These are phyloP conservation scores for Myxozyma lipomycoides DNA, from an alignment of 805 yeast genomes.

Conservation along the genomic window DNA sequence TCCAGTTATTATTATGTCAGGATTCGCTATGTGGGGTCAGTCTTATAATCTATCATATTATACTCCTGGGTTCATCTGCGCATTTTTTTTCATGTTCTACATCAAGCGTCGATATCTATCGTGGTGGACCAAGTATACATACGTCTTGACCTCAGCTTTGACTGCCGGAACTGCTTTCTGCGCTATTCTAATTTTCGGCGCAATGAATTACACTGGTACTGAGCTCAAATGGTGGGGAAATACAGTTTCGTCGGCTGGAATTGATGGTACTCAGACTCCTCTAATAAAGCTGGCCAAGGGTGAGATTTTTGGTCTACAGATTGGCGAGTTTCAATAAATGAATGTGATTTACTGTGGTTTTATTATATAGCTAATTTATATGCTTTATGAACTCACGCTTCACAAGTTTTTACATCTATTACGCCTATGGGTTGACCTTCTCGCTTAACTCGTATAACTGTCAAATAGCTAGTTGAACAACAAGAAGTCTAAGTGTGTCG, in stretches of 20 bases:
- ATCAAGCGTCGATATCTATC: conserved; percentile 52
- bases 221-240: conserved; percentile 64
- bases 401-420: too few relatives aligned
- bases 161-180: conserved; percentile 66
- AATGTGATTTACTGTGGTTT: neutral
- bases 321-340: neutral
- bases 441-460: too few relatives aligned
- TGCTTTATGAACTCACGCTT: too few relatives aligned
- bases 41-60: conserved; percentile 20
- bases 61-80: conserved; percentile 32
- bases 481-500: too few relatives aligned
- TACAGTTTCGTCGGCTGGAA: conserved; percentile 25
- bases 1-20: conserved; percentile 19
- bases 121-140: conserved; percentile 78
- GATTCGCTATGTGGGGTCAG: conserved; percentile 14
- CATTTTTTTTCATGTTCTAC: conserved; percentile 54
- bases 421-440: too few relatives aligned
- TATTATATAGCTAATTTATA: too few relatives aligned
- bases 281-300: neutral
- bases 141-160: conserved; percentile 59
- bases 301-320: neutral
- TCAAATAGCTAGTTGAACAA: too few relatives aligned
- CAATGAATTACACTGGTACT: conserved; percentile 44
- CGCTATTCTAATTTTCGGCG: conserved; percentile 53
- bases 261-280: conserved; percentile 15